Evolutionary conservation across 352 stramenopile species (phyloP).

Genomic region (Phytophthora pluvialis): DNA sequence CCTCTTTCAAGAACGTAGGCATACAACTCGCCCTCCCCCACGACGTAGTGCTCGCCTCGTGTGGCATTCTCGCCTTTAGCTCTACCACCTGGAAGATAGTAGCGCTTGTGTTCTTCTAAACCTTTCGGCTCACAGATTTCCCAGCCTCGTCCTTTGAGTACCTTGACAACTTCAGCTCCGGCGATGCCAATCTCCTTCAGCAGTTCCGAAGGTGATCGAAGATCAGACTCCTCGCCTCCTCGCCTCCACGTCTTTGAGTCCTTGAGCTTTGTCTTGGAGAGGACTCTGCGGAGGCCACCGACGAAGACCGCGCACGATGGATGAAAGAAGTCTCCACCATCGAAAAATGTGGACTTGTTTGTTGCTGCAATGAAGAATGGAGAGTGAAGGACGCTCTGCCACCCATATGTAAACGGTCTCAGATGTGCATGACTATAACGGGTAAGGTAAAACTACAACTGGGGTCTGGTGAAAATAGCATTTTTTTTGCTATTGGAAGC

Average conservation of each 20-base stretch:
- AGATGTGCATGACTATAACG: not conserved
- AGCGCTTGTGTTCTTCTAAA: slow-evolving; percentile 13
- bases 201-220: slow-evolving; percentile 13
- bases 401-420: not conserved
- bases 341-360: no score
- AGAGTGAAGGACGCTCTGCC: not conserved
- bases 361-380: not conserved
- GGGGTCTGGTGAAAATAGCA: not conserved
- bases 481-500: no score
- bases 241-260: slow-evolving; percentile 1
- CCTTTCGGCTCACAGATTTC: slow-evolving; percentile 19
- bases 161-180: slow-evolving; percentile 15
- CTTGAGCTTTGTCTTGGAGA: slow-evolving; percentile 9
- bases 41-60: slow-evolving; percentile 3
- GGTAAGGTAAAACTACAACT: no score
- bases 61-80: slow-evolving; percentile 9
- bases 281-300: not conserved
- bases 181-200: slow-evolving; percentile 15
- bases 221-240: not conserved
- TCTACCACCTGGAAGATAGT: slow-evolving; percentile 13
- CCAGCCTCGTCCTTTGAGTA: slow-evolving; percentile 15
- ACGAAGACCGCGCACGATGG: slow-evolving; percentile 2
- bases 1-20: slow-evolving; percentile 13
- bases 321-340: slow-evolving; percentile 7
- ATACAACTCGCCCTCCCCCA: slow-evolving; percentile 16